Conservation (phyloP, 495 filamentous ascomycete species). For the Chaetomium tenue region DNA sequence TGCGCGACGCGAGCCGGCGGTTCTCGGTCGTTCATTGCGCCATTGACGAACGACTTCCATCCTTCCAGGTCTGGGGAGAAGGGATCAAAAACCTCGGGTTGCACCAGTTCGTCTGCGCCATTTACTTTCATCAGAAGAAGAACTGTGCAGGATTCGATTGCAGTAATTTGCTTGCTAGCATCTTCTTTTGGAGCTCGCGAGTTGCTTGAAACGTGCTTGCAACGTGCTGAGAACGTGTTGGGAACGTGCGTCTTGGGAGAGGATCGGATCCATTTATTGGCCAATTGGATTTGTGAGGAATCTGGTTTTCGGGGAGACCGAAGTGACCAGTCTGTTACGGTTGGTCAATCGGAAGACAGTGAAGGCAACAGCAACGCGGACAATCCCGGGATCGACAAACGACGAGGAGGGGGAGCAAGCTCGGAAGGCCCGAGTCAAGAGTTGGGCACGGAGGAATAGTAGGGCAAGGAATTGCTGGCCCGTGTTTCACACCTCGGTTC, state of each 20-base stretch:
- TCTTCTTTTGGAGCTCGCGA: no score
- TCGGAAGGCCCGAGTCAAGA: no score
- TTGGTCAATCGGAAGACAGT: no score
- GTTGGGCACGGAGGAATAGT: no score
- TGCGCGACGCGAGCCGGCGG: conserved; percentile 5
- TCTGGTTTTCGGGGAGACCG: no score
- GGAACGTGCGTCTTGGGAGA: background rate
- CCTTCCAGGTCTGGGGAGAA: background rate
- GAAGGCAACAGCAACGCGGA: no score
- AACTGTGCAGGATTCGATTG: background rate
- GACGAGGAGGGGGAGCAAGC: no score
- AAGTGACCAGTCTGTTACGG: no score
- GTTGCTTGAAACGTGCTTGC: no score
- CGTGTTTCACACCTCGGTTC: conserved; percentile 8
- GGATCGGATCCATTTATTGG: background rate
- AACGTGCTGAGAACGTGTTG: no score
- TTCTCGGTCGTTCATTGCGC: background rate
- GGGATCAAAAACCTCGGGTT: background rate
- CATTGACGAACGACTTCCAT: background rate
- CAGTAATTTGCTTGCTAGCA: background rate
- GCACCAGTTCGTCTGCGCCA: background rate
- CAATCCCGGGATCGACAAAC: no score
- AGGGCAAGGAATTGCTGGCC: background rate
- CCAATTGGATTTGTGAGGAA: no score
- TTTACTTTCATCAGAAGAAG: background rate